Evolutionary conservation across 139 green algal species (phyloP), one percentile per base, ranked within the genome.

Genomic region (Raphidocelis subcapitata): DNA sequence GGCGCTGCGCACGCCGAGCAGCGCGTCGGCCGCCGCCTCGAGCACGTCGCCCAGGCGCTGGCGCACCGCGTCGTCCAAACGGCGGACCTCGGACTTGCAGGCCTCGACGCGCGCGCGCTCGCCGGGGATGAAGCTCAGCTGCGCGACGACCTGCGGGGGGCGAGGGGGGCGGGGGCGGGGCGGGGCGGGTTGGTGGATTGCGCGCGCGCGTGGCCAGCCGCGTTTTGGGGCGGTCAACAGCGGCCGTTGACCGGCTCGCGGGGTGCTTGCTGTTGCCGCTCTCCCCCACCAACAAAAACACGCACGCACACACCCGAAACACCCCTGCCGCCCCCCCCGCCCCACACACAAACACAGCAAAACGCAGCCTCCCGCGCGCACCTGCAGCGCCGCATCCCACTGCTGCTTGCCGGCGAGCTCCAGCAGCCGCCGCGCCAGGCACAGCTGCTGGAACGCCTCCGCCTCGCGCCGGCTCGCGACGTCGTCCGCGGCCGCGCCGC

Each of bases 381-480:
- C 72, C 72, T 78, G 72, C 72, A 78, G 72, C 72, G 69, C 51
- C 24, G 24, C 47, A 20, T 66, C 72, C 62, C 63, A 78, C 35
- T 78, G 72, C 16, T 46, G 4, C 18, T 46, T 21, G 8, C 63
- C 36, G 4, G 62, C 51, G 15, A 52, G 23, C 63, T 78, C 52
- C 62, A 78, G 33, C 52, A 78, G 62, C 63, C 66, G 52, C 62
- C 63, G 65, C 18, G 71, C 57, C 4, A 72, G 21, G 49, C 62
- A 52, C 52, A 78, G 72, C 72, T 78, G 62, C 35, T 59, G 36
- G 36, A 78, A 78, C 21, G 72, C 72, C 26, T 72, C 72, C 32
- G 63, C 72, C 24, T 66, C 72, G 24, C 52, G 55, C n/a, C 72
- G 55, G 33, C 62, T 65, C 46, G 32, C 41, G 8, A 49, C 61